Percentiles rank a stretch among this genome's conserved stretches.
phyloP scores from a whole-genome alignment of 108 stramenopile species.

The Fragilaria crotonensis region DNA sequence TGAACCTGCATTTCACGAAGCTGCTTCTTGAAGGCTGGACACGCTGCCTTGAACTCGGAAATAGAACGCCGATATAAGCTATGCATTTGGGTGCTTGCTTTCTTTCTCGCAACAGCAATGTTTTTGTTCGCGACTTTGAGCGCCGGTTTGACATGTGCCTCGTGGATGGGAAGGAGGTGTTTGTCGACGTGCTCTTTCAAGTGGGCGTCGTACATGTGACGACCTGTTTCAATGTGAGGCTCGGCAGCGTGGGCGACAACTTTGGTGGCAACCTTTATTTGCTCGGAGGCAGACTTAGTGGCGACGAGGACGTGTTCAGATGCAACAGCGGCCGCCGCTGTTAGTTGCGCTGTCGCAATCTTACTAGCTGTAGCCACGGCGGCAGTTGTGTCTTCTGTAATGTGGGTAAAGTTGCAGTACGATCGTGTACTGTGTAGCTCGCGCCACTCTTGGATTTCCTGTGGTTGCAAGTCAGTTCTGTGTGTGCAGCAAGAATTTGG shows the following conservation, averaged over 20 bases:
- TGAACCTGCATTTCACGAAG: not conserved
- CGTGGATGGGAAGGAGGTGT: not conserved
- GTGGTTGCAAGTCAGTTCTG: not conserved
- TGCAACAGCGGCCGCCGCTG: not conserved
- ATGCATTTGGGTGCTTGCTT: not conserved
- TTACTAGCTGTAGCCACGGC: not conserved
- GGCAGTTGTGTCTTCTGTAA: conserved; percentile 4
- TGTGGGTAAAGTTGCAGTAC: conserved; percentile 12
- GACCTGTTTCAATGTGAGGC: conserved; percentile 2
- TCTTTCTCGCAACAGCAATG: too few species aligned
- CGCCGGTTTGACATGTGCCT: not conserved
- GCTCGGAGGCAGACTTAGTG: not conserved
- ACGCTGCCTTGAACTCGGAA: not conserved
- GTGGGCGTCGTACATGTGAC: not conserved
- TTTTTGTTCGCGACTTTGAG: not conserved
- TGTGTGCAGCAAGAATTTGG: not conserved
- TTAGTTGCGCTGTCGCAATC: not conserved
- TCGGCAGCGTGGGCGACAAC: not conserved
- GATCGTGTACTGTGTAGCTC: conserved; percentile 1
- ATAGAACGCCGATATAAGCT: not conserved
- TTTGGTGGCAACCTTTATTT: not conserved
- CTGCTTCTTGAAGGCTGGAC: not conserved
- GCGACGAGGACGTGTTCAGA: not conserved
- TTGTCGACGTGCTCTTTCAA: conserved; percentile 1
- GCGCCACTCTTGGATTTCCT: conserved; percentile 4